Evolutionary conservation across 148 eudicot genomes (phyloP), one percentile per base, ranked within the genome.

Genomic region (Drosera capensis): DNA sequence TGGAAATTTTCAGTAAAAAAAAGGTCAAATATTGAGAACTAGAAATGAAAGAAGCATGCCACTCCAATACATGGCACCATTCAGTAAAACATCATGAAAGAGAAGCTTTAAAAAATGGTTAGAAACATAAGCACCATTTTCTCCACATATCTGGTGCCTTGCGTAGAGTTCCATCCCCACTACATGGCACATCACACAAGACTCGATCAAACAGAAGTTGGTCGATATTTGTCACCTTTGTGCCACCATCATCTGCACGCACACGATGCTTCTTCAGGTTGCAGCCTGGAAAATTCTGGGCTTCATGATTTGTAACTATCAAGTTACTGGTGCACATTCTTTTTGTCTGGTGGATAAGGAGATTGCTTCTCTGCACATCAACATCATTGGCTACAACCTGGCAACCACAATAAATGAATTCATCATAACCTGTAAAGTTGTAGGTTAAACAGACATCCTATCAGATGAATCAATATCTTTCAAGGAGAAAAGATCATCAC

Each of bases 131-230:
- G n/a, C 71, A 90, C 99, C 99, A 90, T 72, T 75, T 84, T 59
- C 88, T 78, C 99, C 99, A 90, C 21, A 90, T 78, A 75, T 90
- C 99, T 26, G 99, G 99, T 52, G 99, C 99, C 71, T 90, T 90
- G 2, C 95, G 80, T 46, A 90, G 79, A 47, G 99, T 90, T 30
- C 99, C 99, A 80, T 90, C 99, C 37, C 99, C 99, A 54, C 99
- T 84, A 60, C 99, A 90, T 38, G 99, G 99, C 55, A 90, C 99
- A 71, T 90, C 99, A 63, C 99, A 90, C 29, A 90, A 64, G 52
- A 90, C 95, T 45, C 99, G 84, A 62, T 90, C 99, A 78, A 90
- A 90, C 20, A 71, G 56, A 56, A 90, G 95, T 55, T 85, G 87
- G 58, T 53, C 58, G 30, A 84, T 44, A 45, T 53, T 52, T 25